Conservation (phyloP, 352 stramenopile species). For the Phytophthora rubi region DNA sequence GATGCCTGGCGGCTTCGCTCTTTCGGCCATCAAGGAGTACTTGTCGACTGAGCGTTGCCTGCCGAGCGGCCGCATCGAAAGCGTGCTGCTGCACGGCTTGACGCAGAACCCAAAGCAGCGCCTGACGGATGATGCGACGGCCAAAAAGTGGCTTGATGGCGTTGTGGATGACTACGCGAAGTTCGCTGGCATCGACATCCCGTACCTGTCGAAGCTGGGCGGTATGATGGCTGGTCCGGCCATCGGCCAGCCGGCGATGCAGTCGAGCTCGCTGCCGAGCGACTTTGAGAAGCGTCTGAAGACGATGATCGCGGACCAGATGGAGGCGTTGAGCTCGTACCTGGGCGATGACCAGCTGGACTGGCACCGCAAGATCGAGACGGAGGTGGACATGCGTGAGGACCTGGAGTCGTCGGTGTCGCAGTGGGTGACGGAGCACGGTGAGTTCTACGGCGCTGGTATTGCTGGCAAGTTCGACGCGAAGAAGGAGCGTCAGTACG, state of each 20-base stretch:
- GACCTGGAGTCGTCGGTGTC: conserved; percentile 60
- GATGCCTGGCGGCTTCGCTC: conserved; percentile 85
- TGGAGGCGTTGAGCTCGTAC: conserved; percentile 54
- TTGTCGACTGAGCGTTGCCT: conserved; percentile 76
- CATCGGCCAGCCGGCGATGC: conserved; percentile 40
- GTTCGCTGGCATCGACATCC: conserved; percentile 64
- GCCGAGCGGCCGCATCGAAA: conserved; percentile 74
- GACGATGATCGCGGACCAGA: conserved; percentile 66
- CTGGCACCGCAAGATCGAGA: conserved; percentile 57
- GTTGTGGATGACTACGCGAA: conserved; percentile 81
- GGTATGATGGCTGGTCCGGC: conserved; percentile 38
- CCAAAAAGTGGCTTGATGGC: conserved; percentile 82
- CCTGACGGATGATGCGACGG: conserved; percentile 61
- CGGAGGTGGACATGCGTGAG: conserved; percentile 58
- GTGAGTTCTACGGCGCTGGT: conserved; percentile 58
- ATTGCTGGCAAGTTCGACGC: conserved; percentile 71
- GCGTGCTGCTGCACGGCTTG: conserved; percentile 77
- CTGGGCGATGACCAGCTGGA: conserved; percentile 59
- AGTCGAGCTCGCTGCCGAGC: conserved; percentile 39
- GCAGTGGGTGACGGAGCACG: conserved; percentile 63
- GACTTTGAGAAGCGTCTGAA: conserved; percentile 66
- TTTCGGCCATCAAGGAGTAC: conserved; percentile 78
- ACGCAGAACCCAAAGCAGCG: conserved; percentile 77
- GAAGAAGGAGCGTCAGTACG: conserved; percentile 77
- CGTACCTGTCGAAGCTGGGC: conserved; percentile 53